Evolutionary conservation across 176 grass and related monocot species (phyloP).

Genomic region (Otatea glauca): DNA sequence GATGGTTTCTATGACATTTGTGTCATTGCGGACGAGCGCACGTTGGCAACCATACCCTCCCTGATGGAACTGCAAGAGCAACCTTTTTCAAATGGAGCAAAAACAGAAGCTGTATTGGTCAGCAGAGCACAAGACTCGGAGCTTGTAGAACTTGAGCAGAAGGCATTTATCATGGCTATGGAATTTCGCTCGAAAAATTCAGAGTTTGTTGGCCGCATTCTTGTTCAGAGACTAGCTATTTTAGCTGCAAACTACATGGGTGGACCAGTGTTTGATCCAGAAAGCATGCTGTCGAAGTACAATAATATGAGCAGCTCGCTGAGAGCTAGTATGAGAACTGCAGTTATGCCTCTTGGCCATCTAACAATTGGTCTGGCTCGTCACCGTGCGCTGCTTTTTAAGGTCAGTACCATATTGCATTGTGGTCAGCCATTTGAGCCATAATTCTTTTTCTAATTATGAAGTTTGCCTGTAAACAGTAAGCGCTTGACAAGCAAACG

Average conservation of each 20-base stretch:
- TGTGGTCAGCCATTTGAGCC: conserved; percentile 2
- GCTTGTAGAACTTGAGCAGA: conserved; percentile 76
- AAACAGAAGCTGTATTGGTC: conserved; percentile 79
- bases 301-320: conserved; percentile 52
- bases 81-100: conserved; percentile 57
- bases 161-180: conserved; percentile 59
- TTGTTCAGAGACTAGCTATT: conserved; percentile 70
- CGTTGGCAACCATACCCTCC: conserved; percentile 70
- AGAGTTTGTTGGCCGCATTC: conserved; percentile 59
- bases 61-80: conserved; percentile 63
- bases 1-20: conserved; percentile 99
- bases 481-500: background rate
- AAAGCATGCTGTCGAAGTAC: conserved; percentile 66
- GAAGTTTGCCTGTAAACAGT: background rate
- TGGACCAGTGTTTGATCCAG: conserved; percentile 68
- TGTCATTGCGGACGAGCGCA: conserved; percentile 46
- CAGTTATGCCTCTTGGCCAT: conserved; percentile 70
- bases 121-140: conserved; percentile 75
- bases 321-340: conserved; percentile 60
- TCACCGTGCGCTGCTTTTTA: conserved; percentile 93
- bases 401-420: conserved; percentile 61
- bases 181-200: conserved; percentile 55
- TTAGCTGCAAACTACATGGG: conserved; percentile 90
- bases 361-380: conserved; percentile 81
- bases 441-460: conserved; percentile 7